Evolutionary conservation across 768 basidiomycete genomes (phyloP), one percentile per base, ranked within the genome.

Genomic region (Xerocomus potaroensis): DNA sequence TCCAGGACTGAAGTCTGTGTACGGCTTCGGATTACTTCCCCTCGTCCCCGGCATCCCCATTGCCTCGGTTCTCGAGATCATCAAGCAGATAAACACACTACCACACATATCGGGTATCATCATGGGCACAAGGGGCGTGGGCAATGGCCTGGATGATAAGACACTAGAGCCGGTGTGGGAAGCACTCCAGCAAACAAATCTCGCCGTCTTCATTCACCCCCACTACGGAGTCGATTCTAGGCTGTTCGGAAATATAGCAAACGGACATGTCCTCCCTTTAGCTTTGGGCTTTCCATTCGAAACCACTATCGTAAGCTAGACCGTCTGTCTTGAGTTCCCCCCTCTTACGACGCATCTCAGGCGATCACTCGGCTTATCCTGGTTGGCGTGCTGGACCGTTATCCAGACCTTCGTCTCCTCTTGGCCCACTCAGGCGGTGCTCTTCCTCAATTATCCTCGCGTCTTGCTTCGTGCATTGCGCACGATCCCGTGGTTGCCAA

Each of bases 271-370:
- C 31, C 78, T 94, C 23, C 86, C 90, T 3, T 77, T 93, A 42
- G 87, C 89, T 1, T 74, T 91, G 14, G 91, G 91, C 1, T 93
- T 94, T 66, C 91, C 91, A 3, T 85, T 93, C 57, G 91, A 93
- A 69, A 93, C 91, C 15, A 91, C 91, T 4, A 82, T 81, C 26
- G 89, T 90, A 55, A 62, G 85, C 72, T 33, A 16, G 12, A 12
- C 34, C 31, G 4, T 37, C 41, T 22, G 14, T 44, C 44, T 45
- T 8, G 18, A 26, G 38, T 8, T 7, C 5, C 9, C 16, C 9
- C 12, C 21, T 12, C 29, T 62, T 3, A 62, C 43, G 11, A 29
- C 24, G n/a, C 26, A 42, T 45, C 8, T 47, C 45, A 76, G 76
- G 87, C 90, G 3, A 78, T 80, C 24, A 84, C 91, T 7, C 80